Percentiles rank a stretch among this genome's conserved stretches.
These are phyloP conservation scores for Daucus carota DNA, from an alignment of 129 eudicot genomes.

Conservation along the genomic window DNA sequence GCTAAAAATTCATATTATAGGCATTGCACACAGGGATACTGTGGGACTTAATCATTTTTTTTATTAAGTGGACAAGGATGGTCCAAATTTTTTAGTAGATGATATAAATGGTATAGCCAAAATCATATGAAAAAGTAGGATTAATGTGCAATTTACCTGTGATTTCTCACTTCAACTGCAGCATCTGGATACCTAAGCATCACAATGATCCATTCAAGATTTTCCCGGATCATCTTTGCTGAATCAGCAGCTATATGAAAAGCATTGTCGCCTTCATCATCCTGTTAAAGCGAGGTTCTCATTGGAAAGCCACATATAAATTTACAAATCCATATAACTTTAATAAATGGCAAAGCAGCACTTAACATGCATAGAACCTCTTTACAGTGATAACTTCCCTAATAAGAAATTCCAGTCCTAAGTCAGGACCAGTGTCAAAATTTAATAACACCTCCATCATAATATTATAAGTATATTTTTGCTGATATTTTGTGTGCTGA, in stretches of 20 bases:
- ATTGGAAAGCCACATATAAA: slow-evolving; percentile 6
- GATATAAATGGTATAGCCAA: neutral
- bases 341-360: neutral
- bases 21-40: neutral
- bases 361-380: neutral
- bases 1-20: neutral
- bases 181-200: slow-evolving; percentile 93
- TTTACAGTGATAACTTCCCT: neutral
- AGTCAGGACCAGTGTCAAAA: neutral
- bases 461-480: neutral
- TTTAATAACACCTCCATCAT: neutral
- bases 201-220: slow-evolving; percentile 75
- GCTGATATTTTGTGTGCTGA: neutral
- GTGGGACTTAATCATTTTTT: neutral
- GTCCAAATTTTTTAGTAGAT: neutral
- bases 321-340: neutral
- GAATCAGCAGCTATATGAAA: slow-evolving; percentile 97
- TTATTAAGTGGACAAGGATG: neutral
- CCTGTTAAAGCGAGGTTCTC: slow-evolving; percentile 33
- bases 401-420: neutral
- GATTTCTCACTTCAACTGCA: slow-evolving; percentile 80
- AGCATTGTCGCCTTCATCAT: slow-evolving; percentile 98
- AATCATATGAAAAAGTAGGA: slow-evolving; percentile 6
- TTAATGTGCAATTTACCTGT: slow-evolving; percentile 51
- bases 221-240: slow-evolving; percentile 94